phyloP scores from a whole-genome alignment of 306 rosid genomes.

The Oemleria cerasiformis region DNA sequence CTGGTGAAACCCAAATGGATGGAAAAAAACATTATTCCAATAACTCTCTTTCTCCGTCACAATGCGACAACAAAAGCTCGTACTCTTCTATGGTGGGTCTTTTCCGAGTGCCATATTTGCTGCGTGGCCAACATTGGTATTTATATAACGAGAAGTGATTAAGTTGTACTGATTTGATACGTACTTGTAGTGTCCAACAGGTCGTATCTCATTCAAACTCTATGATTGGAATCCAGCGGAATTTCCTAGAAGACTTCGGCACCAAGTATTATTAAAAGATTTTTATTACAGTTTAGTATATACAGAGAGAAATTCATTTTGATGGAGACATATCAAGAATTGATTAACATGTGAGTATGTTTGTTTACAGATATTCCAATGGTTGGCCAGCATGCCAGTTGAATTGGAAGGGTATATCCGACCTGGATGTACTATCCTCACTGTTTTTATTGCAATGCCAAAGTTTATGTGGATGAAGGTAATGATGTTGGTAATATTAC shows the following conservation, averaged over 20 bases:
- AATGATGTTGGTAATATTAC: slow-evolving; percentile 24
- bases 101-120: slow-evolving; percentile 6
- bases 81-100: slow-evolving; percentile 79
- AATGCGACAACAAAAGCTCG: slow-evolving; percentile 54
- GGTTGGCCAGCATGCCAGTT: slow-evolving; percentile 93
- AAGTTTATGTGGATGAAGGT: slow-evolving; percentile 89
- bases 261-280: slow-evolving; percentile 80
- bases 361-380: slow-evolving; percentile 81
- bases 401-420: slow-evolving; percentile 99
- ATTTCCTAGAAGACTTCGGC: slow-evolving; percentile 96
- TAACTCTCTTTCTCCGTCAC: slow-evolving; percentile 52
- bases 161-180: slow-evolving; percentile 40
- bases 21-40: slow-evolving; percentile 56
- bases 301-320: slow-evolving; percentile 21
- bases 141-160: slow-evolving; percentile 5
- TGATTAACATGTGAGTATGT: slow-evolving; percentile 39
- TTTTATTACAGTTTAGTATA: slow-evolving; percentile 80
- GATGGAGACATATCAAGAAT: slow-evolving; percentile 18
- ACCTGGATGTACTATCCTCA: slow-evolving; percentile 93
- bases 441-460: slow-evolving; percentile 86
- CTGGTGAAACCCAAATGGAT: slow-evolving; percentile 56
- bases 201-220: slow-evolving; percentile 96
- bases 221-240: slow-evolving; percentile 99
- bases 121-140: slow-evolving; percentile 11
- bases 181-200: slow-evolving; percentile 88